Percentiles rank a stretch among this genome's conserved stretches.
Conservation (phyloP, 371 early-diverging fungal genomes). For the Choanephora cucurbitarum region DNA sequence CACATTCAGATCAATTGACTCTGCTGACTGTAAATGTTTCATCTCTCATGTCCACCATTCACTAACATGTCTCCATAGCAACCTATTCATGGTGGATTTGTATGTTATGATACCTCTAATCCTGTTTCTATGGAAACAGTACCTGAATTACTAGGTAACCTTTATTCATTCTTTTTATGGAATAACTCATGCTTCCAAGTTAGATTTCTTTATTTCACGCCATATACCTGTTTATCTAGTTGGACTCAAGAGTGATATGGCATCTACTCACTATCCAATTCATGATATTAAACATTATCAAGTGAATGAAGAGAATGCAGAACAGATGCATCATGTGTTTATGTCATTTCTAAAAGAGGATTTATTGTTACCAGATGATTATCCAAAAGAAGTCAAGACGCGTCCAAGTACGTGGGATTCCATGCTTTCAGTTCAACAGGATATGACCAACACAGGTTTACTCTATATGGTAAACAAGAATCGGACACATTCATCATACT, state of each 20-base stretch:
- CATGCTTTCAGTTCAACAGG: background rate
- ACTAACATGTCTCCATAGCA: slow-evolving; percentile 5
- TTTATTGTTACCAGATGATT: slow-evolving; percentile 9
- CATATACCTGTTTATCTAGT: slow-evolving; percentile 38
- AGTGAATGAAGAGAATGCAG: slow-evolving; percentile 30
- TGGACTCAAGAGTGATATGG: slow-evolving; percentile 37
- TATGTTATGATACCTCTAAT: slow-evolving; percentile 43
- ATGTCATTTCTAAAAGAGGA: slow-evolving; percentile 16
- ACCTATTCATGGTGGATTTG: slow-evolving; percentile 36
- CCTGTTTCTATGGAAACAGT: slow-evolving; percentile 35
- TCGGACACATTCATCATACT: slow-evolving; percentile 1
- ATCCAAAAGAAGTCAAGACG: slow-evolving; percentile 12
- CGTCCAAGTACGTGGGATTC: background rate
- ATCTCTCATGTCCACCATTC: too few species aligned
- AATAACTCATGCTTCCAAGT: too few species aligned
- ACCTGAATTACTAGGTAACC: slow-evolving; percentile 40
- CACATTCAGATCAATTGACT: slow-evolving; percentile 2
- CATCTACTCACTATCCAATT: slow-evolving; percentile 24
- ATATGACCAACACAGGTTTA: slow-evolving; percentile 14
- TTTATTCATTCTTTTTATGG: slow-evolving; percentile 28
- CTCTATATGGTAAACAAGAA: slow-evolving; percentile 15
- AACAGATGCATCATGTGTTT: slow-evolving; percentile 30
- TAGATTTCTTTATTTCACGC: slow-evolving; percentile 27
- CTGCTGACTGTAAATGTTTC: slow-evolving; percentile 13
- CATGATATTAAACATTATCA: slow-evolving; percentile 24